Evolutionary conservation across 352 stramenopile genomes (phyloP), one percentile per base, ranked within the genome.

Genomic region (Achlya hypogyna): DNA sequence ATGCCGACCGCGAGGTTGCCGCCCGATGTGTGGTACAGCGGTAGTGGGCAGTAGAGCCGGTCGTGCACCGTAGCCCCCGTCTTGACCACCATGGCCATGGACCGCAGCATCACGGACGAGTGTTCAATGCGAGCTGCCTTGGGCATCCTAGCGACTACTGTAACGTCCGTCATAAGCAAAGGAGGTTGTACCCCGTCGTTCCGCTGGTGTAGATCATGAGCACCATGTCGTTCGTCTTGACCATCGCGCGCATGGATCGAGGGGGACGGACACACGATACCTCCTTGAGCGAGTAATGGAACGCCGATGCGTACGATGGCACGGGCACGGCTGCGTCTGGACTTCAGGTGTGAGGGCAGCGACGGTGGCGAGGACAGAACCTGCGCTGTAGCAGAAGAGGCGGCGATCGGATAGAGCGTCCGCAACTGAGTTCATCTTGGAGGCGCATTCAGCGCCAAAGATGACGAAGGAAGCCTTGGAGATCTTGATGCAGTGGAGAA

Each of bases 181-280:
- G 29, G 20, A 8, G 16, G 35, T 10, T 27, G 35, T 53, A 64
- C 56, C 79, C 81, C 16, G 87, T 96, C 52, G 86, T 95, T 47
- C 87, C 87, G 49, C 84, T 93, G 38, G 84, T 93, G 66, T 92
- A 95, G 65, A 95, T 94, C n/a, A 88, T 74, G 49, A 91, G 68
- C 27, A 76, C 76, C 65, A 76, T 86, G 69, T 93, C 81, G 3
- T 69, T 79, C n/a, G 74, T 84, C 35, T 67, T 72, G 51, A 88
- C 74, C 8, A 69, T 62, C 0, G 68, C 51, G 14, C 81, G 75
- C 25, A 78, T 71, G 0, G 71, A 63, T 9, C 51, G 42, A 0
- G 74, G 52, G 1, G 77, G 73, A 23, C 68, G 69, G 49, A 14
- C 51, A 23, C 23, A 52, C n/a, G 60, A 58, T 22, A 58, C 42